Evolutionary conservation across 2,329 filamentous ascomycete species (phyloP), one percentile per base, ranked within the genome.

Genomic region (Knoxdaviesia capensis): DNA sequence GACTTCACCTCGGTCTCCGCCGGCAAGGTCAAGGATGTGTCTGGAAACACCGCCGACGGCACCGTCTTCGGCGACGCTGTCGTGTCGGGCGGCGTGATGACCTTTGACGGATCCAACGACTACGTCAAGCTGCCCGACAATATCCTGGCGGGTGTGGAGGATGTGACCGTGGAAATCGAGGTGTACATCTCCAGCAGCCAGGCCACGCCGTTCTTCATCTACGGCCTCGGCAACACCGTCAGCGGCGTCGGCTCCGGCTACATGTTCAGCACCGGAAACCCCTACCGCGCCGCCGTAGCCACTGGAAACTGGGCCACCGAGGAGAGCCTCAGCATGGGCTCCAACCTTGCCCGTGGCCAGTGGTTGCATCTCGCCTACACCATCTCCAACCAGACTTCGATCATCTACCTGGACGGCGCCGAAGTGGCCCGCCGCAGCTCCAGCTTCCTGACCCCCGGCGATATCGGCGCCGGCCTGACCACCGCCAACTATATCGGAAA

Each of bases 331-430:
- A 36, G 39, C 4, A 44, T 47, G n/a, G 35, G 39, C 28, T 35
- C 38, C 7, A 44, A 49, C 10, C 45, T 53, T 6, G 48, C 49
- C 4, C 41, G 41, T 9, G 45, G 45, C n/a, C 37, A 37, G 31
- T 53, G 50, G 51, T 31, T 47, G 33, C 46, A 48, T 34, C 34
- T 53, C 20, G 43, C 46, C 2, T 53, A 49, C 37, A 47, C 46
- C 6, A 41, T 52, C 29, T 34, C 39, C n/a, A 45, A 46, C 29
- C 36, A 44, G 4, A 48, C 46, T 3, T 36, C 45, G 34, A 51
- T 52, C 5, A 46, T 54, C 29, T 53, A 59, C 30, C 49, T 67
- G 11, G 53, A 60, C 43, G 55, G 58, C 42, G 57, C 59, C 34
- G 41, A 41, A 29, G 48, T 41, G 28, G 45, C 40, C 2, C 43